These are phyloP conservation scores for Parasarocladium wereldwijsianum DNA, from an alignment of 2,329 filamentous ascomycete species.

Conservation along the genomic window DNA sequence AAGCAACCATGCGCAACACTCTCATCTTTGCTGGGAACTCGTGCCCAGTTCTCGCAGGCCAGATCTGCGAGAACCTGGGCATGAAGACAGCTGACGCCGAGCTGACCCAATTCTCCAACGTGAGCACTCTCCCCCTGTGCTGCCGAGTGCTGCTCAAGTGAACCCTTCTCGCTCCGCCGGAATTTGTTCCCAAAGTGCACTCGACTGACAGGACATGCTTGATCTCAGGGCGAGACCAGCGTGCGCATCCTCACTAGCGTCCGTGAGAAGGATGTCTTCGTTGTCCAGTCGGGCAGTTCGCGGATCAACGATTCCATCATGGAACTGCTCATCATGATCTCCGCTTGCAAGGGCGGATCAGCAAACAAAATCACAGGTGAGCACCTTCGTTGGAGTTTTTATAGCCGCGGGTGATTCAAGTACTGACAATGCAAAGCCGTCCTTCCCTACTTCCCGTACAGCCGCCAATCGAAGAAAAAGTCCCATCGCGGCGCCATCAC, in stretches of 20 bases:
- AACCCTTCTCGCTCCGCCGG: constrained; percentile 1
- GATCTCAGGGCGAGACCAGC: constrained; percentile 49
- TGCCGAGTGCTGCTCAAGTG: no score
- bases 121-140: constrained; percentile 25
- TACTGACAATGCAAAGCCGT: constrained; percentile 41
- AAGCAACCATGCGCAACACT: constrained; percentile 44
- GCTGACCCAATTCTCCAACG: constrained; percentile 57
- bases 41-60: constrained; percentile 46
- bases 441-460: constrained; percentile 96
- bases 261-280: constrained; percentile 96
- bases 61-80: constrained; percentile 55
- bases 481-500: constrained; percentile 92
- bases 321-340: constrained; percentile 98
- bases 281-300: constrained; percentile 89
- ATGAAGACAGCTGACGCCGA: constrained; percentile 50
- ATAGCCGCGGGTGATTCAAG: background rate
- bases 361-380: constrained; percentile 91
- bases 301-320: constrained; percentile 98
- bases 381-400: constrained; percentile 12
- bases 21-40: constrained; percentile 55
- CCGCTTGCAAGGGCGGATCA: constrained; percentile 93
- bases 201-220: constrained; percentile 7
- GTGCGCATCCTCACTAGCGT: constrained; percentile 61
- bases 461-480: constrained; percentile 98
- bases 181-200: background rate